Percentiles rank a stretch among this genome's conserved stretches.
Conservation (phyloP, 208 protist species). For the Leishmania amazonensis region DNA sequence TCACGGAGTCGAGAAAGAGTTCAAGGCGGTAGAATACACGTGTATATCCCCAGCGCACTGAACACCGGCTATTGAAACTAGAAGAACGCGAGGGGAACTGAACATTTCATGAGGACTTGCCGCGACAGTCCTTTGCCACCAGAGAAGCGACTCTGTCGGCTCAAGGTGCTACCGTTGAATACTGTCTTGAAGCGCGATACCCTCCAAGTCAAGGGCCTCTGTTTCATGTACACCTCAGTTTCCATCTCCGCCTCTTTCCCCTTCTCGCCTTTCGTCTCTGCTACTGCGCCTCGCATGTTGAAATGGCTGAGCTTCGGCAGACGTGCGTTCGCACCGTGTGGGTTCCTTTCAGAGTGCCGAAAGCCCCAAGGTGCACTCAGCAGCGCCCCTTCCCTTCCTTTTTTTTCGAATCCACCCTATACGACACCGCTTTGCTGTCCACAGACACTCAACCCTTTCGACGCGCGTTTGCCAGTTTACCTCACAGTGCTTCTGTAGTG, state of each 20-base stretch:
- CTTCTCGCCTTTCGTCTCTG: neutral
- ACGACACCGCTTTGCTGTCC: neutral
- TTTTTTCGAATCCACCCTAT: neutral
- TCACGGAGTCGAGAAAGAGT: neutral
- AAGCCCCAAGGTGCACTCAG: neutral
- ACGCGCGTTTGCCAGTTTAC: neutral
- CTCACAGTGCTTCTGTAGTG: neutral
- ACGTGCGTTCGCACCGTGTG: neutral
- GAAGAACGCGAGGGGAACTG: too few species aligned
- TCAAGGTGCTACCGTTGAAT: neutral
- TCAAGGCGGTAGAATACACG: neutral
- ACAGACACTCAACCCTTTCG: neutral
- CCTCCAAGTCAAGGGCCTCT: neutral
- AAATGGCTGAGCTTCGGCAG: neutral
- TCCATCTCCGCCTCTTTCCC: neutral
- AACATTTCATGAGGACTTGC: neutral
- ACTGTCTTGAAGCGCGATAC: neutral
- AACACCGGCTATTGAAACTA: neutral
- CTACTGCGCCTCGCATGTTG: neutral
- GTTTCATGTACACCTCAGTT: neutral
- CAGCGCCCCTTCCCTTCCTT: neutral
- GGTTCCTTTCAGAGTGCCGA: neutral
- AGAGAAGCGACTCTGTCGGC: neutral
- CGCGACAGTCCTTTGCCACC: neutral
- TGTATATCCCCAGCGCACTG: neutral